Conservation (phyloP, 2,329 filamentous ascomycete genomes). For the Coleophoma cylindrospora region DNA sequence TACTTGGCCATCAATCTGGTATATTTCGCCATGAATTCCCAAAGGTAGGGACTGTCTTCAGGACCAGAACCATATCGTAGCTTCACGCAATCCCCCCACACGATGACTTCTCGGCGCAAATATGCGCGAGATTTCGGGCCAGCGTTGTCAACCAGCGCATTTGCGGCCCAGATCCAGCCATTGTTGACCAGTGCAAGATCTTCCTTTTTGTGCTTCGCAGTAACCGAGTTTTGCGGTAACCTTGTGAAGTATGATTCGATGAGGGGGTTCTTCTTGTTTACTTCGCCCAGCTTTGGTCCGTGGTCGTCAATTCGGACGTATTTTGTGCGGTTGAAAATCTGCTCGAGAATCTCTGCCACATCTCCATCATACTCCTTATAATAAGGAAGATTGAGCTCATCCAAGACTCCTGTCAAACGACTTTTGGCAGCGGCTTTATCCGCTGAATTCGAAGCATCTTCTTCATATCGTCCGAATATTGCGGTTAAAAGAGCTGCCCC, state of each 20-base stretch:
- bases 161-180: conserved; percentile 98
- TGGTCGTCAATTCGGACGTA: conserved; percentile 91
- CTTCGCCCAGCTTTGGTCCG: conserved; percentile 78
- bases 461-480: conserved; percentile 65
- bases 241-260: conserved; percentile 96
- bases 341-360: conserved; percentile 75
- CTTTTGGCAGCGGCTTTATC: conserved; percentile 47
- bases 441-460: conserved; percentile 37
- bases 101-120: conserved; percentile 89
- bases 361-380: conserved; percentile 92
- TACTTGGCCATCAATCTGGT: conserved; percentile 89
- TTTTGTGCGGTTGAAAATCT: conserved; percentile 91
- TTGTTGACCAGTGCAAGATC: conserved; percentile 88
- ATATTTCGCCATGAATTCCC: conserved; percentile 94
- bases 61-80: conserved; percentile 79
- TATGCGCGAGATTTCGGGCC: conserved; percentile 89
- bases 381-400: conserved; percentile 80
- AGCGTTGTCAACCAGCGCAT: conserved; percentile 90
- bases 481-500: conserved; percentile 64
- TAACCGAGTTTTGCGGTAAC: conserved; percentile 72
- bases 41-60: conserved; percentile 86
- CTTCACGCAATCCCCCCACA: conserved; percentile 98
- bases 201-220: conserved; percentile 68
- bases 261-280: conserved; percentile 72
- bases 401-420: conserved; percentile 60